These are phyloP conservation scores for Paraphaeosphaeria sporulosa DNA, from an alignment of 2,329 filamentous ascomycete species.

Conservation along the genomic window DNA sequence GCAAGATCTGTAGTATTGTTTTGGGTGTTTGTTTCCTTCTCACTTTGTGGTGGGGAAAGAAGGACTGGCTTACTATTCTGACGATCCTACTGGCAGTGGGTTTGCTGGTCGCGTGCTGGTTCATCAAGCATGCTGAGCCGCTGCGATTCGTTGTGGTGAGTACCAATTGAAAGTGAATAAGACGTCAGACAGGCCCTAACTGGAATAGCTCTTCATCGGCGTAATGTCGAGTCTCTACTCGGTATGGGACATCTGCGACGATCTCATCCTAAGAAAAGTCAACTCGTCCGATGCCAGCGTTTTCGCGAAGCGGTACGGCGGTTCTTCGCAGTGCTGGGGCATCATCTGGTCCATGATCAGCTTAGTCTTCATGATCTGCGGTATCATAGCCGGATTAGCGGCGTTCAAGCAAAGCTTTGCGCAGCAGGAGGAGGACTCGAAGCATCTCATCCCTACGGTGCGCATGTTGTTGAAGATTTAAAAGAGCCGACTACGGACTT, in stretches of 20 bases:
- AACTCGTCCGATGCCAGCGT: slow-evolving; percentile 82
- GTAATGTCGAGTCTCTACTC: slow-evolving; percentile 84
- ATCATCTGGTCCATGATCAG: slow-evolving; percentile 80
- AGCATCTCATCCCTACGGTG: slow-evolving; percentile 67
- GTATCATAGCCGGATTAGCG: slow-evolving; percentile 78
- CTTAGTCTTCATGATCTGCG: slow-evolving; percentile 72
- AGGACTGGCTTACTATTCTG: slow-evolving; percentile 77
- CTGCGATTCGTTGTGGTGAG: slow-evolving; percentile 73
- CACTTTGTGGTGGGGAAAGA: slow-evolving; percentile 83
- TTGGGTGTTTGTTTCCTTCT: slow-evolving; percentile 77
- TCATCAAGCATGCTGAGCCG: slow-evolving; percentile 77
- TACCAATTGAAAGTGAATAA: slow-evolving; percentile 16
- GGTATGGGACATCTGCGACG: slow-evolving; percentile 86
- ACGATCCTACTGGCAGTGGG: slow-evolving; percentile 76
- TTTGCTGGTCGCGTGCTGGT: slow-evolving; percentile 77
- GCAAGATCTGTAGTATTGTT: slow-evolving; percentile 78
- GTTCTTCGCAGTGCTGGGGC: slow-evolving; percentile 82
- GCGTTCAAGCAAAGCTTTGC: slow-evolving; percentile 75
- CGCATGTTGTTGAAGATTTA: slow-evolving; percentile 32
- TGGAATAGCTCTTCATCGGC: slow-evolving; percentile 73
- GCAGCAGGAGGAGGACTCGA: slow-evolving; percentile 73
- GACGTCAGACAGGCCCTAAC: neutral
- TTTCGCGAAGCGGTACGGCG: slow-evolving; percentile 79
- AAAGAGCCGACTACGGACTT: neutral
- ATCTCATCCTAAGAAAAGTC: slow-evolving; percentile 80